phyloP scores from a whole-genome alignment of 2,329 filamentous ascomycete genomes.

The Epichloe sibirici region DNA sequence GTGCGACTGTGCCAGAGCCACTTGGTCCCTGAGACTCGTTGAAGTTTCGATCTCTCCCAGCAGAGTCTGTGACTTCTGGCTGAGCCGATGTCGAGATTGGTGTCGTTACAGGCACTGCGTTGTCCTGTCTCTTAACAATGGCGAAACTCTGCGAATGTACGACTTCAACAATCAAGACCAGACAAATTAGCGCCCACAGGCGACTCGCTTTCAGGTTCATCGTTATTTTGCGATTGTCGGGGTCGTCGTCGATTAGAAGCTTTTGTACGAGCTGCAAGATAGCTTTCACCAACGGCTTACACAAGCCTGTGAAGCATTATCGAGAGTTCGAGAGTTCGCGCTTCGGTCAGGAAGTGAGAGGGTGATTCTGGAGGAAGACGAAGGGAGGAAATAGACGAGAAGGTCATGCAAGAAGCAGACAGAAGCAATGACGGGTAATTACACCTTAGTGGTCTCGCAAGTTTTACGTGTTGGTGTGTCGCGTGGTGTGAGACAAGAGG shows the following conservation, averaged over 20 bases:
- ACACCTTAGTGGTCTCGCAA: neutral
- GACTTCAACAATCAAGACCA: constrained; percentile 26
- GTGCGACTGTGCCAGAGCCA: neutral
- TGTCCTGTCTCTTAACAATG: constrained; percentile 23
- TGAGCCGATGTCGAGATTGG: neutral
- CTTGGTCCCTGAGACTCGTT: neutral
- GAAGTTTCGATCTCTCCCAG: neutral
- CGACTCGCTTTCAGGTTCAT: constrained; percentile 24
- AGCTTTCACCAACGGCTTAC: constrained; percentile 9
- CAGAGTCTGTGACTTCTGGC: neutral
- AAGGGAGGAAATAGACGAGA: neutral
- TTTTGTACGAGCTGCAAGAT: constrained; percentile 8
- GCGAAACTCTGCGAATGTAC: constrained; percentile 22
- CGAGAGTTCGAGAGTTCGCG: neutral
- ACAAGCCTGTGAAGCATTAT: constrained; percentile 11
- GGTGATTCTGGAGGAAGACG: neutral
- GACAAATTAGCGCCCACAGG: constrained; percentile 26
- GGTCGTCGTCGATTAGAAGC: constrained; percentile 1
- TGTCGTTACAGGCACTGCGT: constrained; percentile 2
- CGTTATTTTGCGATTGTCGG: constrained; percentile 4
- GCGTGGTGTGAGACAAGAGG: neutral
- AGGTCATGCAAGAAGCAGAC: neutral
- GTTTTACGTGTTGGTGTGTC: neutral
- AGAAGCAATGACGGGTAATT: constrained; percentile 3
- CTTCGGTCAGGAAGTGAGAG: neutral